Percentiles rank a stretch among this genome's conserved stretches.
Evolutionary conservation across 2,329 filamentous ascomycete species (phyloP).

Genomic region (Myriangium duriaei): DNA sequence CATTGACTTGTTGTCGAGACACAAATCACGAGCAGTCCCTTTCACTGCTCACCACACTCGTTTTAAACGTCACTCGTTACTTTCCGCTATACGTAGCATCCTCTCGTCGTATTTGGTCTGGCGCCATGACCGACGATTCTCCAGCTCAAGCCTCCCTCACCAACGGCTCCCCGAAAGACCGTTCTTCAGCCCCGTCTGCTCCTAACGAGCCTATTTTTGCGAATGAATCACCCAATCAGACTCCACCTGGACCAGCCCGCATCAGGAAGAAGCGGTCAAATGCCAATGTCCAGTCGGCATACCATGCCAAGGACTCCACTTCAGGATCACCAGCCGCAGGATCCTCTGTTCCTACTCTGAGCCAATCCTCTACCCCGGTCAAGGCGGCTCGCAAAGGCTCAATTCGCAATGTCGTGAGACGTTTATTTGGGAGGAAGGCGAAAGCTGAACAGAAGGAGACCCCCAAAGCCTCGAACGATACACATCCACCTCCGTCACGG

Average conservation of each 20-base stretch:
- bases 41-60: too few relatives aligned
- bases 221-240: not conserved
- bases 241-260: constrained; percentile 1
- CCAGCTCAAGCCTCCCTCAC: not conserved
- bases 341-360: not conserved
- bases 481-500: constrained; percentile 11
- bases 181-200: not conserved
- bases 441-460: constrained; percentile 15
- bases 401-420: constrained; percentile 24
- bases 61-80: too few relatives aligned
- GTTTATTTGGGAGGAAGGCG: constrained; percentile 24
- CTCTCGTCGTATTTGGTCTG: too few relatives aligned
- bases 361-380: constrained; percentile 1
- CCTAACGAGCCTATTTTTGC: constrained; percentile 1
- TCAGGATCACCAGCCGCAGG: constrained; percentile 1
- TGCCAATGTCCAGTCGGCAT: constrained; percentile 2
- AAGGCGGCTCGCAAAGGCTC: constrained; percentile 19
- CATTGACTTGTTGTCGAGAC: too few relatives aligned
- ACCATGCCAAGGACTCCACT: constrained; percentile 1
- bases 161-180: not conserved
- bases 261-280: constrained; percentile 8
- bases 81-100: too few relatives aligned
- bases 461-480: too few relatives aligned
- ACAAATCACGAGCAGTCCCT: too few relatives aligned
- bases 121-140: constrained; percentile 7